Percentiles rank a stretch among this genome's conserved stretches.
Conservation (phyloP, 208 protist species). For the Leishmania tarentolae region DNA sequence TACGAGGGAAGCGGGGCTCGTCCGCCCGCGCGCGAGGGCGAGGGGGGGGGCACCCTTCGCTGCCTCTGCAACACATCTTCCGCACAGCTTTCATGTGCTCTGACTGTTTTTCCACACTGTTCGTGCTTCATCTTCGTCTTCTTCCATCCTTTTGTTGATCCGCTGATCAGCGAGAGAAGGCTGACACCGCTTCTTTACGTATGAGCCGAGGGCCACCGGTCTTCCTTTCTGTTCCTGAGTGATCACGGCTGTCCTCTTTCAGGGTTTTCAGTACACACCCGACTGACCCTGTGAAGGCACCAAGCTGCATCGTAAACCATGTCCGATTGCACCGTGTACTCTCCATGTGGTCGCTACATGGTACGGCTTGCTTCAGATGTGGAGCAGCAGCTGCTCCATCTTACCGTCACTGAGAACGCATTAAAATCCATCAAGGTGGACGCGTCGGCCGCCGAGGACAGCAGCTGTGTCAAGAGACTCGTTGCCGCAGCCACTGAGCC, state of each 20-base stretch:
- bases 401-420: slow-evolving; percentile 41
- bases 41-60: neutral
- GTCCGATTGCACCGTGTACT: slow-evolving; percentile 73
- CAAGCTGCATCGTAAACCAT: neutral
- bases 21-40: neutral
- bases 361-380: slow-evolving; percentile 50
- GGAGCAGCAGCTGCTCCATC: slow-evolving; percentile 20
- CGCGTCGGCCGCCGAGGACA: neutral
- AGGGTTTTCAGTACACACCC: neutral
- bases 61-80: neutral
- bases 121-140: neutral
- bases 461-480: no score
- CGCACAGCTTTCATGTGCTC: neutral
- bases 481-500: neutral
- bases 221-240: neutral
- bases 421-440: neutral
- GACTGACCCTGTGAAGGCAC: neutral
- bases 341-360: slow-evolving; percentile 71
- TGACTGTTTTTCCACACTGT: neutral
- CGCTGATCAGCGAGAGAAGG: neutral
- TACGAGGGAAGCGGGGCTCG: no score
- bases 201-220: neutral
- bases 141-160: neutral
- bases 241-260: neutral
- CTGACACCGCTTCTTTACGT: neutral